Evolutionary conservation across 2,329 filamentous ascomycete species (phyloP), one percentile per base, ranked within the genome.

Genomic region (Monilinia fructicola): DNA sequence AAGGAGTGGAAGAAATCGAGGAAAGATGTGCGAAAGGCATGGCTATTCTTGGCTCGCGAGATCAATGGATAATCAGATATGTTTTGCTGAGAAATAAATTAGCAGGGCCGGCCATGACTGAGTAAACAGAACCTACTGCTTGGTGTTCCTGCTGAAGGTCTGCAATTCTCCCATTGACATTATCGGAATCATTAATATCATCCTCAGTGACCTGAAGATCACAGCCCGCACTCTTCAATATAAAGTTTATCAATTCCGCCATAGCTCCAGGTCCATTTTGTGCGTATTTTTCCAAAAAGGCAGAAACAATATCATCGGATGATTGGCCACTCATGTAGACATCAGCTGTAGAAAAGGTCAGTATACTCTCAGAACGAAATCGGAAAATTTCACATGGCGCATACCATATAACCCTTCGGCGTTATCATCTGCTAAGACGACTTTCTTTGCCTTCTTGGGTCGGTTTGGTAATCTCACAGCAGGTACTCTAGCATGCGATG

Each of bases 11-110:
- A 93, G 79, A 98, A 97, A 69, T 86, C 86, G 62, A 90, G 83
- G 21, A 99, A 82, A 56, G 89, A 84, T 50, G 90, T 84, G 70
- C 92, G 90, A 79, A 98, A 97, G 35, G 89, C 86, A 70, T 87
- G 86, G 70, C 87, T 90, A 67, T 87, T 87, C 77, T 90, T 94
- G 50, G 88, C 85, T 78, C 89, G 93, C 21, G 92, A 90, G 67
- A 96, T 90, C 54, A 99, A 85, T 50, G 95, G 95, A 74, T 99
- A 99, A 59, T 98, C 95, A 42, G 90, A 90, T 60, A 94, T 89
- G 76, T 90, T 87, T 83, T 90, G 85, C 81, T 89, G 69, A 60
- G 69, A 58, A 21, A n/a, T 58, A 67, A 38, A 38, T 69, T 62
- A 67, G 64, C 50, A 66, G 14, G 40, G 26, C 18, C 9, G 6